Base-by-base conservation (phyloP, 2,329 filamentous ascomycete genomes). In the Chaetomium strumarium region DNA sequence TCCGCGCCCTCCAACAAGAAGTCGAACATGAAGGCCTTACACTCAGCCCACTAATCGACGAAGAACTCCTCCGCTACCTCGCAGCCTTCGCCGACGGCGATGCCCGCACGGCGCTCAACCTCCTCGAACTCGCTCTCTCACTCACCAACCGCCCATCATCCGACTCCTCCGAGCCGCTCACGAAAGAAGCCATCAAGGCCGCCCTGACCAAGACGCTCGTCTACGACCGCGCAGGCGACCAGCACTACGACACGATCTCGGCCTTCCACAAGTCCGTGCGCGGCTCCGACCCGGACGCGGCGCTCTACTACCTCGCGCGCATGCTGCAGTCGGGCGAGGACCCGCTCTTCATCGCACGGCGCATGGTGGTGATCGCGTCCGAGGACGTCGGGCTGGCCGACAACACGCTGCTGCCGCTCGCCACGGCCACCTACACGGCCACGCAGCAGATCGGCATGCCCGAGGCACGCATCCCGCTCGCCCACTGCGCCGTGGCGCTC, bases 281-380 rank as follows among this genome's bases (percentile, higher is more conserved):
- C 42, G 93, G 93, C 38, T 86, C 83, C 51, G 85, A 96, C 64
- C 70, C 92, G 0, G 88, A 97, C 67, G 93, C 92, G 0, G 80
- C 92, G 0, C 78, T 99, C 1, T 99, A 97, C 73, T 99, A 97
- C 68, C 81, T 99, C 1, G 89, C 88, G 0, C 85, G 93, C 34
- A 99, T 99, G 93, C 81, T 99, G 5, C 87, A 95, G 64, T 93
- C 88, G 0, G 92, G 92, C 54, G 92, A 97, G 69, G 93, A 97
- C 63, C 89, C 92, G 0, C 76, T 96, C 1, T 97, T 92, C 69
- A 85, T 99, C 51, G 92, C 93, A 5, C 83, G 93, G 1, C 85
- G 93, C 33, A 88, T 99, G 76, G 86, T 99, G 7, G 91, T 97
- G 12, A 90, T 97, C 48, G 92, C 93, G 0, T 93, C 87, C 1